A percentile compares a stretch with the other conserved stretches of the same genome.
Evolutionary conservation across 345 rosid species (phyloP).

Genomic region (Draba incana): DNA sequence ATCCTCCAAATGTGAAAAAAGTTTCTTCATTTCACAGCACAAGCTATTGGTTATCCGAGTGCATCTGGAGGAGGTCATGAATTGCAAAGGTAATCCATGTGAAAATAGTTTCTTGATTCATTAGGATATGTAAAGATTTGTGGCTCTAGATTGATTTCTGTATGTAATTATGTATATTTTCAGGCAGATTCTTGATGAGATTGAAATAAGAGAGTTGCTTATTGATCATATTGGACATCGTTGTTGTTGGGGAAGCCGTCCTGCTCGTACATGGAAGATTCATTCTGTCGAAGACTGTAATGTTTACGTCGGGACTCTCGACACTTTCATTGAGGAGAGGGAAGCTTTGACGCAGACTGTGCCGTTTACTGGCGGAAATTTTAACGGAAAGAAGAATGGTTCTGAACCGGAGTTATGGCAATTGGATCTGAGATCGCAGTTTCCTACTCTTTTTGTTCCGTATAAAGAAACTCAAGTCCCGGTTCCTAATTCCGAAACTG

Average conservation of each 20-base stretch:
- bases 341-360: constrained; percentile 69
- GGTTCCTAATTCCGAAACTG: constrained; percentile 71
- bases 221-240: constrained; percentile 91
- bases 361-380: constrained; percentile 55
- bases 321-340: constrained; percentile 88
- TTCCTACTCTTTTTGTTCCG: constrained; percentile 75
- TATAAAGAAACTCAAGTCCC: constrained; percentile 60
- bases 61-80: constrained; percentile 60
- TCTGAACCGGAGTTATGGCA: constrained; percentile 77
- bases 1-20: too few relatives aligned
- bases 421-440: constrained; percentile 74
- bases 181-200: constrained; percentile 89
- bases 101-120: not conserved
- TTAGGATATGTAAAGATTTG: not conserved
- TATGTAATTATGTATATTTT: constrained; percentile 23
- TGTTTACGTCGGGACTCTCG: constrained; percentile 92
- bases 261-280: constrained; percentile 97
- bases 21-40: constrained; percentile 48
- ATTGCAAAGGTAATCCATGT: constrained; percentile 50
- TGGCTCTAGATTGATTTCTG: not conserved
- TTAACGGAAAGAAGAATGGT: constrained; percentile 57
- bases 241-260: constrained; percentile 99
- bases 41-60: constrained; percentile 60
- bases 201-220: constrained; percentile 91
- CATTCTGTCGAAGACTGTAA: constrained; percentile 86